These are phyloP conservation scores for Neonectria ditissima DNA, from an alignment of 2,329 filamentous ascomycete genomes.

Conservation along the genomic window DNA sequence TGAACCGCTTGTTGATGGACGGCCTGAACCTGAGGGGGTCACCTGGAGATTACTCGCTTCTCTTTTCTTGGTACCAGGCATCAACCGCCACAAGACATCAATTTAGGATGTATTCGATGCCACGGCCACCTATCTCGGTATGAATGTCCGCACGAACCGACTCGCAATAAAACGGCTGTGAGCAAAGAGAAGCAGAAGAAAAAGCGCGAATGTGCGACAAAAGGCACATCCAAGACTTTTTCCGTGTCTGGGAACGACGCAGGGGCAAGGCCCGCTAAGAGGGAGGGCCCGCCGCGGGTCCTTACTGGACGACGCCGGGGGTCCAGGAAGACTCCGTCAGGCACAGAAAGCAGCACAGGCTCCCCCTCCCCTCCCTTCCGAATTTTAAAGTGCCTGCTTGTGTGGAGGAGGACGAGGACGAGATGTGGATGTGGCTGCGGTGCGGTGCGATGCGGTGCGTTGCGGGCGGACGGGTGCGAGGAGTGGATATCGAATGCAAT, in stretches of 20 bases:
- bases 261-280: conserved; percentile 25
- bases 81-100: not conserved
- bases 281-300: conserved; percentile 26
- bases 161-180: not conserved
- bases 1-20: conserved; percentile 16
- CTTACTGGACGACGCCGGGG: conserved; percentile 31
- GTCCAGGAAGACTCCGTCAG: conserved; percentile 30
- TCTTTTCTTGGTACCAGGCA: not conserved
- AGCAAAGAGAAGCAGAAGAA: conserved; percentile 3
- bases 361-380: conserved; percentile 33
- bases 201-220: conserved; percentile 9
- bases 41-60: not conserved
- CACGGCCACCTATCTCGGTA: not conserved
- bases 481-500: not conserved
- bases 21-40: conserved; percentile 26
- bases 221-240: conserved; percentile 15
- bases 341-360: conserved; percentile 26
- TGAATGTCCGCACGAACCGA: not conserved
- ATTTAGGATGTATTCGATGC: not conserved
- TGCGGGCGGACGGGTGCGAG: not conserved
- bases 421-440: conserved; percentile 15
- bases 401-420: not conserved
- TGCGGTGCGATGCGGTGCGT: not conserved
- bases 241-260: conserved; percentile 26
- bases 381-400: conserved; percentile 43